Evolutionary conservation across 441 rosid species (phyloP), one percentile per base, ranked within the genome.

Genomic region (Capsella rubella): DNA sequence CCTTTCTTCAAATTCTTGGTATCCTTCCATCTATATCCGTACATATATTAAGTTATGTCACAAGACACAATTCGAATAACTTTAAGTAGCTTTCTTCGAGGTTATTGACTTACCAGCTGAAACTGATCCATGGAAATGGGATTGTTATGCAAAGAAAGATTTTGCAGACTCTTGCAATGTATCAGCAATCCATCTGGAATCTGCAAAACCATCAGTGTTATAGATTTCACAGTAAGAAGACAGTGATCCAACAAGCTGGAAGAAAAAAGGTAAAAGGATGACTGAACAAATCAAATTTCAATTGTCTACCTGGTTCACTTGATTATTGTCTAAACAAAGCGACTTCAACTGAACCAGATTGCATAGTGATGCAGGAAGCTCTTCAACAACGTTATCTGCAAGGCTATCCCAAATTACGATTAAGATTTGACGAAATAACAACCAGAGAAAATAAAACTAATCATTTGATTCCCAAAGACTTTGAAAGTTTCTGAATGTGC

Each of bases 91-190:
- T 29, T 46, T 60, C 14, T 27, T 28, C 3, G 7, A 54, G 46
- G 25, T n/a, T 14, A 18, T 12, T 47, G 69, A 72, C 78, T 78
- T 80, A 82, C 99, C 90, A 84, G 89, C 84, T 95, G 99, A 85
- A 95, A 92, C 81, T 90, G 90, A 80, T 90, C 97, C 94, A 95
- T 87, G 37, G 91, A 85, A 65, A 95, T 89, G 39, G 97, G 97
- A 83, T 95, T 92, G 79, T 78, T 81, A 57, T 95, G 99, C 76
- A 95, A 76, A 34, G 99, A 88, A 21, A 95, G 81, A 74, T 84
- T 95, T 71, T 95, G 99, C 67, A 95, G 93, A 67, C 94, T 81
- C 79, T 86, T 92, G 81, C 99, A 95, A 68, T 95, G 90, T 84
- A 79, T 89, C 89, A 95, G 84, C 66, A 95, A 67, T 76, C 76